Evolutionary conservation across 164 flowering plant genomes (phyloP).

Genomic region (Stephania japonica): DNA sequence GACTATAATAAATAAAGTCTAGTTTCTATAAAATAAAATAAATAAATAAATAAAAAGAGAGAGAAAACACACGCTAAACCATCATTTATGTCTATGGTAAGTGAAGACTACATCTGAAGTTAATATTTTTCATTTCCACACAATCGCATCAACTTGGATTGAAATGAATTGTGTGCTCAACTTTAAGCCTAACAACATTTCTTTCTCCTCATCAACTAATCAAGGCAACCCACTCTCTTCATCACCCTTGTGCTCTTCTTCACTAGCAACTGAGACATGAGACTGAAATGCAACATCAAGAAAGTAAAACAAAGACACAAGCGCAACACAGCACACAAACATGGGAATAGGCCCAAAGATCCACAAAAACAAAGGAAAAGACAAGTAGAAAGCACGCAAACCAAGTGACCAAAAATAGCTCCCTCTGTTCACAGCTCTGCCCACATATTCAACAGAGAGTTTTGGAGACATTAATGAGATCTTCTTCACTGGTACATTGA

Average conservation of each 20-base stretch:
- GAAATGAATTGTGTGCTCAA: conserved; percentile 19
- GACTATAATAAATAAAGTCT: no score
- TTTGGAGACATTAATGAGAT: conserved; percentile 15
- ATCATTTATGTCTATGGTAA: no score
- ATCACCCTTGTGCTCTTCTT: conserved; percentile 9
- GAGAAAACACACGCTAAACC: no score
- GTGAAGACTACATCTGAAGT: no score
- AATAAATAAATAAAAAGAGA: no score
- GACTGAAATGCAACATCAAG: conserved; percentile 45
- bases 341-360: conserved; percentile 88
- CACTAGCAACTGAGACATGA: conserved; percentile 15
- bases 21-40: no score
- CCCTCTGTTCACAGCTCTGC: conserved; percentile 49
- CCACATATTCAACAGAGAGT: conserved; percentile 55
- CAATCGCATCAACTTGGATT: conserved; percentile 34
- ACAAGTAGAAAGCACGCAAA: conserved; percentile 72
- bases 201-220: background rate
- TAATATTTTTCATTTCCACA: no score
- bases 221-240: background rate
- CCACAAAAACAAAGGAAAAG: conserved; percentile 85
- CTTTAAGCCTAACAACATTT: no score
- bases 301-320: conserved; percentile 54
- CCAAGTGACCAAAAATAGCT: conserved; percentile 90
- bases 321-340: conserved; percentile 46
- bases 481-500: conserved; percentile 68